These are phyloP conservation scores for Ustilago lituana DNA, from an alignment of 1,284 basidiomycete species.

Conservation along the genomic window DNA sequence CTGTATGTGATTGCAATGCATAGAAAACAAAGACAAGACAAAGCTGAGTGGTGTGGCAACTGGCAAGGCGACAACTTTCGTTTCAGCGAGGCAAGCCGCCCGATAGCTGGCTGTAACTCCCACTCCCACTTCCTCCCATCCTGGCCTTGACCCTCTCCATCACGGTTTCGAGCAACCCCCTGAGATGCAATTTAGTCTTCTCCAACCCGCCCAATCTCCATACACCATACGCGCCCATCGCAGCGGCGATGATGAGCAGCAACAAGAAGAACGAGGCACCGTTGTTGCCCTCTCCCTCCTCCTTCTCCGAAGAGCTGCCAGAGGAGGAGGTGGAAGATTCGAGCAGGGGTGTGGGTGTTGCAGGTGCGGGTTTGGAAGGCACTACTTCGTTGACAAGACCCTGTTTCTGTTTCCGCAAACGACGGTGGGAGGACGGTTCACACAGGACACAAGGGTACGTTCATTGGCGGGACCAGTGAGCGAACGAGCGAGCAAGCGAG, in stretches of 20 bases:
- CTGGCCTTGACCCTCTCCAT: neutral
- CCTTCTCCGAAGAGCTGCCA: neutral
- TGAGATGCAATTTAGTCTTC: constrained; percentile 27
- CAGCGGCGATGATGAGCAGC: constrained; percentile 25
- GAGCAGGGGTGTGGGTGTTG: constrained; percentile 5
- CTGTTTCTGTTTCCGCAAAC: too few relatives aligned
- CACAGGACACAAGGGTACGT: neutral
- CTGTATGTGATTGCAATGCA: too few relatives aligned
- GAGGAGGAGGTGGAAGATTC: constrained; percentile 6
- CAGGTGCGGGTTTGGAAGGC: neutral
- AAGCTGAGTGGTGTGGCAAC: too few relatives aligned
- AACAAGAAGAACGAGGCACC: constrained; percentile 32
- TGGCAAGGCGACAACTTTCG: too few relatives aligned
- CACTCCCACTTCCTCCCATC: neutral
- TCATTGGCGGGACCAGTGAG: neutral
- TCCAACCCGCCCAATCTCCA: constrained; percentile 34
- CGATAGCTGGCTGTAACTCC: constrained; percentile 11
- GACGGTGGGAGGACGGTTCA: neutral
- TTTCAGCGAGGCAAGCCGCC: constrained; percentile 15
- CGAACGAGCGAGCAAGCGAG: neutral
- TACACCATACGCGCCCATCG: constrained; percentile 7
- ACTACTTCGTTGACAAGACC: too few relatives aligned
- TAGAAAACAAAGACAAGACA: too few relatives aligned
- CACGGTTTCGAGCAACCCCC: neutral
- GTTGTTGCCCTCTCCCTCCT: constrained; percentile 9